Evolutionary conservation across 164 flowering plant genomes (phyloP).

Genomic region (Aristolochia californica): DNA sequence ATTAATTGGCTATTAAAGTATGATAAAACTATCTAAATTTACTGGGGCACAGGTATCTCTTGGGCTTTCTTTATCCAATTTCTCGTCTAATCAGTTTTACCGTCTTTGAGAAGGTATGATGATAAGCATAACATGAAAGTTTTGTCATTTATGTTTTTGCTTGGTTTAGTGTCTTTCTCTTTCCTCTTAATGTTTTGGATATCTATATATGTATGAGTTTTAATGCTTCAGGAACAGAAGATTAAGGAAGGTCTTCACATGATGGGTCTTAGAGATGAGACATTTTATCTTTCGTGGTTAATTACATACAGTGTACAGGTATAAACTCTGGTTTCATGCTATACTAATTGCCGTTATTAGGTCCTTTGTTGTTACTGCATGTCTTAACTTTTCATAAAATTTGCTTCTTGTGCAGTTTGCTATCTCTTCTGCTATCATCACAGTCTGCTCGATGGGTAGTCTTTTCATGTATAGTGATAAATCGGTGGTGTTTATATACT

Average conservation of each 20-base stretch:
- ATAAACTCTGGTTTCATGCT: background rate
- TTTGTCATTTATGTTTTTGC: background rate
- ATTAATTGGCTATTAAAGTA: background rate
- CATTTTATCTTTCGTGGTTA: conserved; percentile 95
- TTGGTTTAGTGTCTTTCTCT: background rate
- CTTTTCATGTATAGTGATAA: conserved; percentile 88
- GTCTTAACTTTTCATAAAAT: conserved; percentile 11
- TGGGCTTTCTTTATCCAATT: conserved; percentile 92
- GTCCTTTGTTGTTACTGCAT: background rate
- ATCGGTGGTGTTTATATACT: conserved; percentile 80
- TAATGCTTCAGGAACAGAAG: conserved; percentile 68
- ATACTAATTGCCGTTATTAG: background rate
- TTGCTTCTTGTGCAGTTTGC: conserved; percentile 62
- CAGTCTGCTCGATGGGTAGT: conserved; percentile 75
- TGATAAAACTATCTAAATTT: conserved; percentile 6
- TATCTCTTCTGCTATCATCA: conserved; percentile 64
- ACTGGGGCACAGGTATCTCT: conserved; percentile 54
- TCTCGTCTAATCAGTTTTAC: conserved; percentile 90
- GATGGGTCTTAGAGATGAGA: conserved; percentile 92
- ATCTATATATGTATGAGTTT: background rate
- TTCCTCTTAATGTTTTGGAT: background rate
- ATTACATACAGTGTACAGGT: conserved; percentile 77
- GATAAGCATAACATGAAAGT: background rate
- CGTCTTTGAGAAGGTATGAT: conserved; percentile 85
- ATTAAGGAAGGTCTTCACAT: conserved; percentile 93